phyloP scores from a whole-genome alignment of 139 green algal genomes.

The Picochlorum sp. region DNA sequence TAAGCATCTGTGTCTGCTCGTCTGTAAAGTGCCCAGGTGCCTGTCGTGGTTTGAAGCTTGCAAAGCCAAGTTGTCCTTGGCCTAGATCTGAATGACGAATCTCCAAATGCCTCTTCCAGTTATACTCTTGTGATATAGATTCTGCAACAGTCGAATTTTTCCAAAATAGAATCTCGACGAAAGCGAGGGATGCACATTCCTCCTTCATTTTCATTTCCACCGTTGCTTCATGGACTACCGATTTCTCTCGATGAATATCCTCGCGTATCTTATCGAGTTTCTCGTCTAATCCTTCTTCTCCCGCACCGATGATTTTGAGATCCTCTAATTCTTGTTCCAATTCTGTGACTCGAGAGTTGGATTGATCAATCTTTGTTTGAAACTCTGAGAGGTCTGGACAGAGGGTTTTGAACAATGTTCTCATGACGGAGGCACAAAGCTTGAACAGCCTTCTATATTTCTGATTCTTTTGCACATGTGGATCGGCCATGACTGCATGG shows the following conservation, averaged over 20 bases:
- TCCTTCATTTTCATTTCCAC: constrained; percentile 18
- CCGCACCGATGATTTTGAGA: constrained; percentile 12
- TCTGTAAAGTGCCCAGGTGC: constrained; percentile 3
- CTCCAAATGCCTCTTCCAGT: constrained; percentile 25
- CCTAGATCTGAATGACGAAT: constrained; percentile 1
- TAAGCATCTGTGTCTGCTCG: constrained; percentile 11
- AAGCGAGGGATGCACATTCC: constrained; percentile 38
- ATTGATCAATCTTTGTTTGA: not conserved
- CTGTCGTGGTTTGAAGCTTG: not conserved
- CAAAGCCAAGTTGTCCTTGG: constrained; percentile 15
- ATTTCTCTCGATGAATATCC: constrained; percentile 7
- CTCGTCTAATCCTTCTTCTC: constrained; percentile 3
- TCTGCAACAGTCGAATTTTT: constrained; percentile 37
- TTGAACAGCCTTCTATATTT: constrained; percentile 5
- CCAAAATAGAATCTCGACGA: constrained; percentile 79
- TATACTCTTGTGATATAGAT: constrained; percentile 56
- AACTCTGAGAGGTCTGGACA: constrained; percentile 12
- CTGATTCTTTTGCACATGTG: constrained; percentile 22
- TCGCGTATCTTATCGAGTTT: constrained; percentile 7
- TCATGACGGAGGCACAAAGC: constrained; percentile 32
- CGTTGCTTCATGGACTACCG: not conserved
- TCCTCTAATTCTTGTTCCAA: constrained; percentile 8
- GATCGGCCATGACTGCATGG: constrained; percentile 52
- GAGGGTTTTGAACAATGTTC: constrained; percentile 47
- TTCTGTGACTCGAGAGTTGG: not conserved